Percentiles rank a stretch among this genome's conserved stretches.
phyloP scores from a whole-genome alignment of 2,329 filamentous ascomycete species.

The Phaeosphaeria sp. region DNA sequence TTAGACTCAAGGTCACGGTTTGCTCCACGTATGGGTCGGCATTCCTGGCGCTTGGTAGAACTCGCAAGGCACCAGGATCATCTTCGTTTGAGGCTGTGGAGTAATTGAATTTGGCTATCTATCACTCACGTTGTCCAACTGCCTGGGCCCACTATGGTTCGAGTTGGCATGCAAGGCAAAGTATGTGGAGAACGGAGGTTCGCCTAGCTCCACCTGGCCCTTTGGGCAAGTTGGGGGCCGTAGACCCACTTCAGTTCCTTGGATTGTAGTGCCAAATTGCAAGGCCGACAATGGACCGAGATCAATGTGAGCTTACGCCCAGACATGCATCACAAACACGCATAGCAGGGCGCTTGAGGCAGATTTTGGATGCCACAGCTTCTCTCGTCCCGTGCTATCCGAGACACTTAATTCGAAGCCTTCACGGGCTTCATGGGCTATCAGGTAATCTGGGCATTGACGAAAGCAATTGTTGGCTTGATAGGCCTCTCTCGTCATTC shows the following conservation, averaged over 20 bases:
- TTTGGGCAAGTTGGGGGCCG: neutral
- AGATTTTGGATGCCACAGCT: neutral
- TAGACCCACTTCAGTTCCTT: neutral
- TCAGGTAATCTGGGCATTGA: neutral
- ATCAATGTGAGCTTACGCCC: neutral
- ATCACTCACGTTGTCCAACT: neutral
- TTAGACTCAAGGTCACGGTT: neutral
- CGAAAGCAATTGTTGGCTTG: neutral
- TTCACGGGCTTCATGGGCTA: neutral
- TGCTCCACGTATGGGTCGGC: neutral
- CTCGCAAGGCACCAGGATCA: neutral
- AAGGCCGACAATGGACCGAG: neutral
- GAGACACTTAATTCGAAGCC: neutral
- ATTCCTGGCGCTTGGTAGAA: neutral
- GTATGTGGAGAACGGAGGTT: neutral
- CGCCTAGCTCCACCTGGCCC: neutral
- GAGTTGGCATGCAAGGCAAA: neutral
- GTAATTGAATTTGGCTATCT: neutral
- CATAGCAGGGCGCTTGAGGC: neutral
- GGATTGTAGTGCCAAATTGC: neutral
- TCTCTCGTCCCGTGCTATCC: neutral
- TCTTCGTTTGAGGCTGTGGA: neutral
- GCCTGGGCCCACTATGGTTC: neutral
- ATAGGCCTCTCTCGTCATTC: neutral
- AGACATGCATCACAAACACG: neutral